Base-by-base conservation (phyloP, 345 rosid species). In the Bruguiera sexangula region DNA sequence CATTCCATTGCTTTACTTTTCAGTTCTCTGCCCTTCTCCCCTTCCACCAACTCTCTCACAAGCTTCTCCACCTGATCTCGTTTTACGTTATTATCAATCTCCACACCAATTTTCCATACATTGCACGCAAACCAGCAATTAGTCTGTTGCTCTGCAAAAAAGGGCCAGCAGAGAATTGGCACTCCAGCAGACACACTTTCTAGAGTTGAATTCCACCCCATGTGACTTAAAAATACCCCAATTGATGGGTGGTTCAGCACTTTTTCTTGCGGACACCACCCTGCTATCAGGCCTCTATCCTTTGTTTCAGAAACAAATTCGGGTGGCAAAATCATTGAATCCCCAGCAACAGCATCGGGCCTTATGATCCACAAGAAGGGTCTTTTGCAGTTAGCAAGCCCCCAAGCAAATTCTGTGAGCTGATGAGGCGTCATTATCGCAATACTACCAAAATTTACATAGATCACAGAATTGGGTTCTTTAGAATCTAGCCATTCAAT, bases 171-270 rank as follows among this genome's bases (percentile, higher is more conserved):
- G 9, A 66, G 22, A 53, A 73, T 16, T 9, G 70, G 76, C 8
- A 73, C 66, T 0, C 70, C 70, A 6, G 31, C 26, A 22, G 36
- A 65, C 8, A 72, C 3, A 50, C 75, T 72, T 21, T 65, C 75
- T 5, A 72, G 2, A 0, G 74, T 71, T 1, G 68, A 73, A 32
- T 73, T 73, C 76, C 76, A 73, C 11, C 76, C 70, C 76, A 73
- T 73, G 32, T 73, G 76, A 51, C 76, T 66, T 34, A 73, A 26
- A 32, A 73, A 73, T 8, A 65, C 70, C 21, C 54, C 70, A 1
- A 73, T 66, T 2, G 76, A 51, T 0, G 60, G 61, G 34, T 73
- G 76, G 5, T 65, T 66, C 65, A 73, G 26, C 24, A 60, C 43
- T n/a, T 65, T 19, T 24, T 73, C 70, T 60, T 73, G 76, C 6